Evolutionary conservation across 2,329 filamentous ascomycete species (phyloP), one percentile per base, ranked within the genome.

Genomic region (Colletotrichum sp.): DNA sequence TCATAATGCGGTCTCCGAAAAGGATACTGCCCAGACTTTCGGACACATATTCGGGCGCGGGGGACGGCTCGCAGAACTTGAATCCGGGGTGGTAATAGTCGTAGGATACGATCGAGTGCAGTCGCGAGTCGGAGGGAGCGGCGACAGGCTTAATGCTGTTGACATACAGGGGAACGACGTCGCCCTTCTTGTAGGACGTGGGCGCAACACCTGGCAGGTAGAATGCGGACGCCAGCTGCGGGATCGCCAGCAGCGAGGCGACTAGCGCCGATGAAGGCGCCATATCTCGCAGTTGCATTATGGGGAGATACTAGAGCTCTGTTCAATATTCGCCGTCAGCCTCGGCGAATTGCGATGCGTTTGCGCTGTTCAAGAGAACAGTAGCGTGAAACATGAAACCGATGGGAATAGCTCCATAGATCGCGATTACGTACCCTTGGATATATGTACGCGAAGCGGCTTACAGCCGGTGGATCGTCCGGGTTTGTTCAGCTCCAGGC

Each of bases 131-230:
- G 78, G 91, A 90, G 76, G 91, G 89, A 56, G 94, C 94, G 61
- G 95, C 93, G 61, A 96, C 92, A 6, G 97, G 96, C 56, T 95
- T 97, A 80, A 99, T 93, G 83, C 93, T 93, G 87, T 99, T 99
- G 84, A 99, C 97, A 81, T 95, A 93, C 65, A 99, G 91, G 28
- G 96, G 95, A 28, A 99, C 97, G 30, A 87, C 87, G 80, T 97
- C 94, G 82, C 93, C 94, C 68, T 88, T 87, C 81, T 94, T 92
- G 88, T 99, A 99, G 72, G 96, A 96, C 58, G 95, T 97, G 26
- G 97, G 97, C 78, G 96, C 96, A 80, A 98, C 96, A 79, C 97
- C 97, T 48, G 96, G 97, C 55, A 99, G 94, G 87, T 99, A 99
- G 88, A 98, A 99, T 71, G 95, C 95, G 4, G 92, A 89, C 16